phyloP scores from a whole-genome alignment of 2,329 filamentous ascomycete species.

The Pseudocercospora fijiensis region DNA sequence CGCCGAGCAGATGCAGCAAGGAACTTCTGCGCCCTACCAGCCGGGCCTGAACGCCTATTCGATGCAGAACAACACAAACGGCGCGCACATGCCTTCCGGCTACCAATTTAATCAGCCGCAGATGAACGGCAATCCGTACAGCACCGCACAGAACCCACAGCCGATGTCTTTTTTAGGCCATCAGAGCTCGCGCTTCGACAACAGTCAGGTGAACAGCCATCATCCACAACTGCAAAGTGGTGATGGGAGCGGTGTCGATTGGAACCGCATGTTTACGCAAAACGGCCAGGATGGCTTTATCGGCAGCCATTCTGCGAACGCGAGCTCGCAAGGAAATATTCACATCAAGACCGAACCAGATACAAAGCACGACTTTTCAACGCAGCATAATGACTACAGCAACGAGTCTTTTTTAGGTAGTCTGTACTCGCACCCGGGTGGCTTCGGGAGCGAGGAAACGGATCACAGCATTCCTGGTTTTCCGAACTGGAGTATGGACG shows the following conservation, averaged over 20 bases:
- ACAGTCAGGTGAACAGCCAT: slow-evolving; percentile 37
- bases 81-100: slow-evolving; percentile 31
- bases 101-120: slow-evolving; percentile 35
- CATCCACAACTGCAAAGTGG: slow-evolving; percentile 34
- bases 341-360: slow-evolving; percentile 48
- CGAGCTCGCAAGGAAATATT: slow-evolving; percentile 38
- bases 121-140: slow-evolving; percentile 36
- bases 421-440: slow-evolving; percentile 48
- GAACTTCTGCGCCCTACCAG: slow-evolving; percentile 33
- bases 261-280: slow-evolving; percentile 47
- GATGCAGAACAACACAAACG: slow-evolving; percentile 36
- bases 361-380: slow-evolving; percentile 39
- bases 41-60: slow-evolving; percentile 37
- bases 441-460: slow-evolving; percentile 42
- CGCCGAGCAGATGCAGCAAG: slow-evolving; percentile 31
- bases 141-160: slow-evolving; percentile 28
- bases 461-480: slow-evolving; percentile 39
- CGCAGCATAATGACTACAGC: slow-evolving; percentile 41
- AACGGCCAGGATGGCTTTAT: slow-evolving; percentile 49
- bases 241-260: slow-evolving; percentile 42
- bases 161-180: slow-evolving; percentile 42
- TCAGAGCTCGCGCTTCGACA: slow-evolving; percentile 41
- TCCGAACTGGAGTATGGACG: slow-evolving; percentile 46
- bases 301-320: slow-evolving; percentile 49
- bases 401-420: slow-evolving; percentile 52